Base-by-base conservation (phyloP, 257 asterid species). In the Nicotiana undulata region DNA sequence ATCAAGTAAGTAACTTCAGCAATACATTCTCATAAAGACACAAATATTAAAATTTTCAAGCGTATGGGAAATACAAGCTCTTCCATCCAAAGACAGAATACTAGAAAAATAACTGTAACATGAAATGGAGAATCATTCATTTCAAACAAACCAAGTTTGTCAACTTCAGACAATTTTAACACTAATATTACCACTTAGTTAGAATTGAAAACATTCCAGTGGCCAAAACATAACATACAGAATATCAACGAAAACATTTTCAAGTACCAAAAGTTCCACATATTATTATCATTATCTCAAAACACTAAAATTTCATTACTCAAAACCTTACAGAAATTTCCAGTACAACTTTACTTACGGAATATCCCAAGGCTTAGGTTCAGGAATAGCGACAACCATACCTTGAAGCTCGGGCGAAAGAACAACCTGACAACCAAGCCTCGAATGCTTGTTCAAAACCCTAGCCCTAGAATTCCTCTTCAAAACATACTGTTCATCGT, bases 401-500 rank as follows among this genome's bases (percentile, higher is more conserved):
- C 88, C 91, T 63, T 88, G 89, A 72, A 85, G 91, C 79, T 88
- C 91, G 17, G 18, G 80, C 17, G 86, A 83, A 31, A 88, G 89
- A 32, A 86, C 64, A 65, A 88, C 90, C 90, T 88, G 89, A 34
- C 91, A 88, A 0, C 91, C 89, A 70, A 85, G 85, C 75, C 89
- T 82, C 8, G 90, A 77, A 59, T 88, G 90, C 83, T 86, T 86
- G 65, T 88, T 88, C 85, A 88, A 40, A 75, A 87, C 85, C 81
- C 86, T 72, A 64, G 82, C 20, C 87, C 92, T 93, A 86, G 97
- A 92, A 82, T 86, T 90, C 89, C 93, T 89, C 75, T 61, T 85
- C 65, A 88, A 75, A 40, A 88, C 91, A 65, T 88, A 88, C 84
- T 85, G 78, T 82, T 88, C 91, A 40, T 88, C 90, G 46, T 86